A percentile compares a stretch with the other conserved stretches of the same genome.
These are phyloP conservation scores for Fusarium compactum DNA, from an alignment of 2,329 filamentous ascomycete species.

Conservation along the genomic window DNA sequence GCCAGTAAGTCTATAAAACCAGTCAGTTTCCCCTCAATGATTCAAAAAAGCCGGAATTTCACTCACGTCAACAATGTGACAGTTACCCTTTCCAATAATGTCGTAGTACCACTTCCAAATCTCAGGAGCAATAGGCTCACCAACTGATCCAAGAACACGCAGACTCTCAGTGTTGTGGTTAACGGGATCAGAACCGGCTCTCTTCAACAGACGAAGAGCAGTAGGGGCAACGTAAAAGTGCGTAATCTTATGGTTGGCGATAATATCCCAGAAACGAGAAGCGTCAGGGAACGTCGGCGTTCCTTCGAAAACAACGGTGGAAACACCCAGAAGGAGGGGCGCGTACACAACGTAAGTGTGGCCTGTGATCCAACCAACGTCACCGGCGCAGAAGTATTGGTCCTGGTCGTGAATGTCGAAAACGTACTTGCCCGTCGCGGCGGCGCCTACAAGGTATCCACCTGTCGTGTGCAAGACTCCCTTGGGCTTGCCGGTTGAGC, in stretches of 20 bases:
- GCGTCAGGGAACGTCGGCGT: conserved; percentile 94
- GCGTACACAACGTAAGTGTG: conserved; percentile 97
- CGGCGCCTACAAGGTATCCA: conserved; percentile 88
- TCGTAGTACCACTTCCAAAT: conserved; percentile 99
- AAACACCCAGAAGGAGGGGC: conserved; percentile 85
- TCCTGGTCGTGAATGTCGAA: conserved; percentile 94
- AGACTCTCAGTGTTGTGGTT: conserved; percentile 80
- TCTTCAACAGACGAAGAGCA: conserved; percentile 87
- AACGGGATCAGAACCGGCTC: conserved; percentile 87
- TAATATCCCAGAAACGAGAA: conserved; percentile 95
- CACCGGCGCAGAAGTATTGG: conserved; percentile 92
- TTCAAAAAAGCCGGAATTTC: fast-evolving
- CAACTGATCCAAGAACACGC: conserved; percentile 88
- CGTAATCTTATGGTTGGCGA: conserved; percentile 88
- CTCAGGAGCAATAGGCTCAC: conserved; percentile 95
- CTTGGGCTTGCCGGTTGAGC: conserved; percentile 96
- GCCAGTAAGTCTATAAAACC: conserved; percentile 86
- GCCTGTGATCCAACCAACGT: conserved; percentile 96
- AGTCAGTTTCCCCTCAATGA: background rate
- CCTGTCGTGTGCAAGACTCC: conserved; percentile 94
- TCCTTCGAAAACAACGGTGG: conserved; percentile 94
- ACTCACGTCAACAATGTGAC: conserved; percentile 89
- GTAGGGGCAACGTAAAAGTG: conserved; percentile 97
- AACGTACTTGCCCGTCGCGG: conserved; percentile 92
- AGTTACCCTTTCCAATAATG: conserved; percentile 86